Evolutionary conservation across 2,329 filamentous ascomycete genomes (phyloP).

Genomic region (Pseudogymnoascus sp.): DNA sequence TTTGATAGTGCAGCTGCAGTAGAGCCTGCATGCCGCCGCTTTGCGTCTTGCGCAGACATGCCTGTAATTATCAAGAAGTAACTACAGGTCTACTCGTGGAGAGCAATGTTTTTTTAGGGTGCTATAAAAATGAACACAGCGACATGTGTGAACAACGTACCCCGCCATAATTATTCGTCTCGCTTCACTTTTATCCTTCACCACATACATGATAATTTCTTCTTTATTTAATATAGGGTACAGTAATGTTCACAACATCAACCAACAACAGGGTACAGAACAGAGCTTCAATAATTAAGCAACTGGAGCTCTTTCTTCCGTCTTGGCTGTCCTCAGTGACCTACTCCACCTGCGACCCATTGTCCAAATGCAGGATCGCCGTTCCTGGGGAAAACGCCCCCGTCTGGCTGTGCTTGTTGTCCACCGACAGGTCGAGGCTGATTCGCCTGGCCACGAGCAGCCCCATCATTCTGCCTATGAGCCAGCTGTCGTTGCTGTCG

Average conservation of each 20-base stretch:
- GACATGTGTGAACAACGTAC: not conserved
- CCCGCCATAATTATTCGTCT: not conserved
- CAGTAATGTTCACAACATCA: not conserved
- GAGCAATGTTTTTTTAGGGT: slow-evolving; percentile 19
- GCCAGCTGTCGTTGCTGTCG: slow-evolving; percentile 62
- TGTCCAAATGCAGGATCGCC: slow-evolving; percentile 61
- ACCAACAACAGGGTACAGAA: not conserved
- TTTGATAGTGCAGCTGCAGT: slow-evolving; percentile 54
- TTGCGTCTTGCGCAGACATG: slow-evolving; percentile 47
- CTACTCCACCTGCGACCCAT: slow-evolving; percentile 59
- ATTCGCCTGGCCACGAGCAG: slow-evolving; percentile 29
- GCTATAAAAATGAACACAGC: not conserved
- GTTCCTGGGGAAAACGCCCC: slow-evolving; percentile 57
- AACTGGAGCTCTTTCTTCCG: not conserved
- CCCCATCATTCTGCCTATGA: slow-evolving; percentile 37
- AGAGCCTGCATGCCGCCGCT: slow-evolving; percentile 56
- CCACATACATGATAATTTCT: not conserved
- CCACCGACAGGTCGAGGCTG: slow-evolving; percentile 19
- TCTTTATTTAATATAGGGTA: slow-evolving; percentile 3
- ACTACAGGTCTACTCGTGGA: slow-evolving; percentile 18
- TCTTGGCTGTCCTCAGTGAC: slow-evolving; percentile 36
- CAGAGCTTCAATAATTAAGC: not conserved
- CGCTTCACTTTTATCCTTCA: not conserved
- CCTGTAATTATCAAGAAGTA: slow-evolving; percentile 15
- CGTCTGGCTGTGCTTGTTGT: slow-evolving; percentile 30